Base-by-base conservation (phyloP, 1,139 yeast genomes). In the Scheffersomyces illinoinensis region DNA sequence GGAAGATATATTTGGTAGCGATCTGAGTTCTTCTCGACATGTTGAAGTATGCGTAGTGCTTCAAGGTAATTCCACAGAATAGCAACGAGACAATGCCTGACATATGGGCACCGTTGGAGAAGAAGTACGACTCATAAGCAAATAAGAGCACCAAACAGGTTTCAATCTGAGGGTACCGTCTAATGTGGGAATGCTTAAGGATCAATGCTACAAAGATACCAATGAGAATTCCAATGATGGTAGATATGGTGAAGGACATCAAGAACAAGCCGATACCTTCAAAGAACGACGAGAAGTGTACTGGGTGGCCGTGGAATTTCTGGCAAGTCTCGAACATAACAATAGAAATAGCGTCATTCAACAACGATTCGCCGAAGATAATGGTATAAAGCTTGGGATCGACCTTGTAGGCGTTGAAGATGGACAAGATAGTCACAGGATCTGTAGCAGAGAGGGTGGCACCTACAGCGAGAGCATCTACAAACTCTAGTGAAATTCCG, bases 291-390 rank as follows among this genome's bases (percentile, higher is more conserved):
- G 92, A 82, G 62, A 93, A 81, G 56, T 86, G 85, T 12, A 95
- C 91, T 0, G 76, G 76, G 67, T 91, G 90, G 51, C 97, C 98
- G 68, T 93, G 96, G 73, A 96, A 92, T 74, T 93, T 92, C 74
- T 93, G 98, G 69, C 98, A 93, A 0, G 99, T 96, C 78, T 96
- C 99, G 77, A 96, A 96, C 97, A 96, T 95, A 67, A 96, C 99
- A 72, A 96, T 96, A 62, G 98, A 93, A 62, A 96, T 96, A 52
- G 99, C 99, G 77, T 96, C 99, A 71, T 96, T 96, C 59, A 96
- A 79, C 63, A 96, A 79, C 5, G 97, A 91, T 75, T 96, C 99
- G 53, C 99, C 99, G 73, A 96, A 95, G 61, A 96, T 95, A 64
- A 96, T 93, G 23, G 99, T 95, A 77, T 96, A 96, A 54, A 96